A percentile compares a stretch with the other conserved stretches of the same genome.
Evolutionary conservation across 139 green algal genomes (phyloP).

Genomic region (Chlorella ohadii): DNA sequence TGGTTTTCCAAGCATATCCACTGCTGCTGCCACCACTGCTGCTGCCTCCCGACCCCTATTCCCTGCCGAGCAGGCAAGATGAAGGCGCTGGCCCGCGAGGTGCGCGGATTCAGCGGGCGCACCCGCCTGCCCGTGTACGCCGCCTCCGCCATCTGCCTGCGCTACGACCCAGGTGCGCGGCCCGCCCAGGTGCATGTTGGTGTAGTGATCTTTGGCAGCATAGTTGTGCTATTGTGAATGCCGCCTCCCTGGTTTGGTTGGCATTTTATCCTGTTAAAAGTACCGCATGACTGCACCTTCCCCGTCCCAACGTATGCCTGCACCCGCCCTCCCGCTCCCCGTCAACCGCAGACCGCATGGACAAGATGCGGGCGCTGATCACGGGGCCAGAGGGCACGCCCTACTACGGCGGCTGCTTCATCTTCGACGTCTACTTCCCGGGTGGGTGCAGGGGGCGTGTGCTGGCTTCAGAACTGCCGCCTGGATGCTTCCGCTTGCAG

Average conservation of each 20-base stretch:
- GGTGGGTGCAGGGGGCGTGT: background rate
- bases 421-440: constrained; percentile 89
- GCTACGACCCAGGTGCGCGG: constrained; percentile 25
- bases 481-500: too few species aligned
- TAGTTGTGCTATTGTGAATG: too few species aligned
- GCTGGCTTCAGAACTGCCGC: too few species aligned
- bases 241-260: too few species aligned
- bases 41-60: too few species aligned
- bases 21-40: background rate
- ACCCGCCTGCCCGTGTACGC: constrained; percentile 64
- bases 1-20: too few species aligned
- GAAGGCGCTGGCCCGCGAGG: constrained; percentile 68
- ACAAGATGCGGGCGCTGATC: constrained; percentile 77
- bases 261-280: too few species aligned
- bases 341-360: constrained; percentile 66
- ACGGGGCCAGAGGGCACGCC: constrained; percentile 77
- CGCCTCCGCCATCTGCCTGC: constrained; percentile 70
- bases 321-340: background rate
- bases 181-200: too few species aligned
- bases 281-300: too few species aligned
- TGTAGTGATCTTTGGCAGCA: too few species aligned
- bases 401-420: constrained; percentile 80
- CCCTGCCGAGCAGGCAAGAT: constrained; percentile 60
- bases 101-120: constrained; percentile 61
- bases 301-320: too few species aligned